These are phyloP conservation scores for Candida glucosophila DNA, from an alignment of 1,139 yeast genomes.

Conservation along the genomic window DNA sequence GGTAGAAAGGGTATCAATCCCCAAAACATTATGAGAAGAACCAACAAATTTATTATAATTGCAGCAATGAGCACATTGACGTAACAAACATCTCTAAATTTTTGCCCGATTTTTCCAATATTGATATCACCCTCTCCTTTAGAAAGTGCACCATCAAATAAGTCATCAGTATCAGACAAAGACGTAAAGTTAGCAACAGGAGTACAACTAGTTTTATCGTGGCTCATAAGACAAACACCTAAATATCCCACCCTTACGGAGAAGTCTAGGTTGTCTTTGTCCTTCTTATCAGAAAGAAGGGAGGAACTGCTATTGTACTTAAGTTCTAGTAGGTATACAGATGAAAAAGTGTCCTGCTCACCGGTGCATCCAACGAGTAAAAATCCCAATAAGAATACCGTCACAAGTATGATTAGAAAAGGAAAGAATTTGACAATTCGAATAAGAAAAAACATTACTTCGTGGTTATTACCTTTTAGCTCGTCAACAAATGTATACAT, in stretches of 20 bases:
- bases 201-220: constrained; percentile 22
- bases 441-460: no score
- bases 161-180: constrained; percentile 11
- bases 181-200: constrained; percentile 15
- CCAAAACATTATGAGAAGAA: constrained; percentile 35
- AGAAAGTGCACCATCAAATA: constrained; percentile 20
- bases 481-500: no score
- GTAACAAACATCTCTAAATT: constrained; percentile 40
- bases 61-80: constrained; percentile 47
- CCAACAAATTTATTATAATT: constrained; percentile 32
- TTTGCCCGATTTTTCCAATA: constrained; percentile 30
- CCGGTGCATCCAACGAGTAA: constrained; percentile 45
- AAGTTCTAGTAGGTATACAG: constrained; percentile 37
- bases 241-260: constrained; percentile 41
- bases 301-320: constrained; percentile 36
- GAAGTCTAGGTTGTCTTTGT: constrained; percentile 19
- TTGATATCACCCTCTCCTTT: constrained; percentile 20
- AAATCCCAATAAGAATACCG: constrained; percentile 38
- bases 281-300: constrained; percentile 24
- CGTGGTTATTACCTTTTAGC: no score
- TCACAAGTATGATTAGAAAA: constrained; percentile 22
- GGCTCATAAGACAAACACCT: constrained; percentile 36
- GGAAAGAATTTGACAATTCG: constrained; percentile 9
- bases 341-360: constrained; percentile 29
- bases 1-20: constrained; percentile 43